phyloP scores from a whole-genome alignment of 495 filamentous ascomycete genomes.

The Xylaria cubensis region DNA sequence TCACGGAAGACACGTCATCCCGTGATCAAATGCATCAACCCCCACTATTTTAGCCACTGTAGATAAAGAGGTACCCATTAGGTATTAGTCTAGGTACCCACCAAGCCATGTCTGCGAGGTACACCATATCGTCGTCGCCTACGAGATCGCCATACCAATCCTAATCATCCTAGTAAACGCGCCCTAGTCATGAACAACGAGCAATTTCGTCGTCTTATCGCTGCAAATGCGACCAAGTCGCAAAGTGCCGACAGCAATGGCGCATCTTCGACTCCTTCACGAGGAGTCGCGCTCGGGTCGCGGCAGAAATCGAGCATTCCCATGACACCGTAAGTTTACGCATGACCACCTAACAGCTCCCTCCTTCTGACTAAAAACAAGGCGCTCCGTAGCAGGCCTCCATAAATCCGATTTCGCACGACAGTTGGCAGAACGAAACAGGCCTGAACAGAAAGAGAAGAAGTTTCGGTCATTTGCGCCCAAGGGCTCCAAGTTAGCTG shows the following conservation, averaged over 20 bases:
- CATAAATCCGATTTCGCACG: constrained; percentile 75
- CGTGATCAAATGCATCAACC: constrained; percentile 29
- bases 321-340: constrained; percentile 76
- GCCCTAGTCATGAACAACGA: constrained; percentile 82
- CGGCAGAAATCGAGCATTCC: constrained; percentile 77
- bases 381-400: constrained; percentile 68
- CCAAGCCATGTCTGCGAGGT: too few species aligned
- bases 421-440: constrained; percentile 81
- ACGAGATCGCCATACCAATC: not conserved
- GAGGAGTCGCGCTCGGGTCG: constrained; percentile 60
- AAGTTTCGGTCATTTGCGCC: constrained; percentile 82
- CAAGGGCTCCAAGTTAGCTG: constrained; percentile 78
- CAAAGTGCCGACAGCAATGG: constrained; percentile 45
- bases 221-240: constrained; percentile 53
- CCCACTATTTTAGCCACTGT: constrained; percentile 16
- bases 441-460: constrained; percentile 58
- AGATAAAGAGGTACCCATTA: not conserved
- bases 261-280: constrained; percentile 44
- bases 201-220: constrained; percentile 89
- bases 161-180: not conserved
- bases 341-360: not conserved
- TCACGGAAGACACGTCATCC: constrained; percentile 37
- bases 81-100: not conserved
- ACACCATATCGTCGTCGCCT: not conserved
- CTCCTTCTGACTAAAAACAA: constrained; percentile 48